Conservation (phyloP, 2,329 filamentous ascomycete species). For the Verticillium albo-atrum region DNA sequence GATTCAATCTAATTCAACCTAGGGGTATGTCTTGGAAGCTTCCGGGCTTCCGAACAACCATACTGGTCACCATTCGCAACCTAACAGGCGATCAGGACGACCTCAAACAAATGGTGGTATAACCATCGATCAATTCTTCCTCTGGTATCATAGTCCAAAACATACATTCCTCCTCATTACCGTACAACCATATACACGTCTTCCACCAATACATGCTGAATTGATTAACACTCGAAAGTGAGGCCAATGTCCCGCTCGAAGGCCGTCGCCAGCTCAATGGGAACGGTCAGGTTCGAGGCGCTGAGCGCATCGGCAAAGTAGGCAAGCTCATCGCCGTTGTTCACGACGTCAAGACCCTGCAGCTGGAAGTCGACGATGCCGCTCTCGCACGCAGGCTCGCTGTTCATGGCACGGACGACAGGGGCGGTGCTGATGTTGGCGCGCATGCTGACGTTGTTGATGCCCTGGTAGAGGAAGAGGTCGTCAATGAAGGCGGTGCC, state of each 20-base stretch:
- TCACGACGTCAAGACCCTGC: conserved; percentile 45
- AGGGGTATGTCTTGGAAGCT: too few species aligned
- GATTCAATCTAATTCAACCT: too few species aligned
- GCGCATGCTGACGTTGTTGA: conserved; percentile 51
- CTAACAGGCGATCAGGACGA: background rate
- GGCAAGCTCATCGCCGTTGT: conserved; percentile 44
- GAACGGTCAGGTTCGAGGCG: conserved; percentile 44
- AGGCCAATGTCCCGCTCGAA: conserved; percentile 28
- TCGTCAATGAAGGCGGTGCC: conserved; percentile 55
- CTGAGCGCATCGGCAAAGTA: conserved; percentile 55
- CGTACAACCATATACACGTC: background rate
- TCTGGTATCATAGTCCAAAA: background rate
- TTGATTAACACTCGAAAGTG: conserved; percentile 1
- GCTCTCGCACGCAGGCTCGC: conserved; percentile 46
- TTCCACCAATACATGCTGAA: background rate
- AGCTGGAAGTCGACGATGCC: conserved; percentile 52
- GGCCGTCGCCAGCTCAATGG: conserved; percentile 45
- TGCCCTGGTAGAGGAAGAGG: conserved; percentile 53
- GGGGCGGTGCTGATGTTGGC: conserved; percentile 46
- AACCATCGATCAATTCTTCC: background rate
- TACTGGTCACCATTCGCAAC: background rate
- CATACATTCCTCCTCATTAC: background rate
- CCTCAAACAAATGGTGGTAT: background rate
- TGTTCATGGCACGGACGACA: conserved; percentile 38
- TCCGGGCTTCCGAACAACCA: too few species aligned